Percentiles rank a stretch among this genome's conserved stretches.
These are phyloP conservation scores for Agaricus blazei DNA, from an alignment of 768 basidiomycete species.

Conservation along the genomic window DNA sequence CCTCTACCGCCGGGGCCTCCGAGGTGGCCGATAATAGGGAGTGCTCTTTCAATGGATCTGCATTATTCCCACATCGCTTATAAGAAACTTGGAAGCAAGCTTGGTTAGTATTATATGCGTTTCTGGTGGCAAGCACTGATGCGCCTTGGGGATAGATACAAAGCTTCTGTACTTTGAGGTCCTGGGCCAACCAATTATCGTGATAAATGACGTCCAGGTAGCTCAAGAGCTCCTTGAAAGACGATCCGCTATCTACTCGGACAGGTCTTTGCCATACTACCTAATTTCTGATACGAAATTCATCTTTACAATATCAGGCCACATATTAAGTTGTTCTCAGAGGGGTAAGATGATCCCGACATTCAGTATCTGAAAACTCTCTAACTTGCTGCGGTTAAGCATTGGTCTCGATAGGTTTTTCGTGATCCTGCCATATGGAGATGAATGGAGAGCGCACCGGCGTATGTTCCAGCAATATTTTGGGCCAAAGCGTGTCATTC, in stretches of 20 bases:
- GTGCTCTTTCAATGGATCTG: too few relatives aligned
- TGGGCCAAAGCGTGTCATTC: constrained; percentile 1
- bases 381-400: background rate
- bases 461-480: constrained; percentile 22
- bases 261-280: background rate
- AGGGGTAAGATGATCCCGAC: background rate
- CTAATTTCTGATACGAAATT: background rate
- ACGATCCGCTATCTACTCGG: constrained; percentile 25
- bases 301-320: background rate
- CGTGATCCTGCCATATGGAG: constrained; percentile 19
- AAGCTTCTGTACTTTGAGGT: constrained; percentile 49
- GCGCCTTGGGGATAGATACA: background rate
- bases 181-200: constrained; percentile 36
- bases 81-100: too few relatives aligned
- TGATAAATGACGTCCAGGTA: constrained; percentile 35
- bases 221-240: constrained; percentile 54
- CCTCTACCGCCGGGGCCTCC: too few relatives aligned
- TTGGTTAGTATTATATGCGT: too few relatives aligned
- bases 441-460: constrained; percentile 19
- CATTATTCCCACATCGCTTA: too few relatives aligned
- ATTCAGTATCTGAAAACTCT: background rate
- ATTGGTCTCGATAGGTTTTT: background rate
- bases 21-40: too few relatives aligned
- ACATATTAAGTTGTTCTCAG: background rate
- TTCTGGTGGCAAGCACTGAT: too few relatives aligned